A percentile compares a stretch with the other conserved stretches of the same genome.
Evolutionary conservation across 176 grass and related monocot species (phyloP).

Genomic region (Ensete ventricosum): DNA sequence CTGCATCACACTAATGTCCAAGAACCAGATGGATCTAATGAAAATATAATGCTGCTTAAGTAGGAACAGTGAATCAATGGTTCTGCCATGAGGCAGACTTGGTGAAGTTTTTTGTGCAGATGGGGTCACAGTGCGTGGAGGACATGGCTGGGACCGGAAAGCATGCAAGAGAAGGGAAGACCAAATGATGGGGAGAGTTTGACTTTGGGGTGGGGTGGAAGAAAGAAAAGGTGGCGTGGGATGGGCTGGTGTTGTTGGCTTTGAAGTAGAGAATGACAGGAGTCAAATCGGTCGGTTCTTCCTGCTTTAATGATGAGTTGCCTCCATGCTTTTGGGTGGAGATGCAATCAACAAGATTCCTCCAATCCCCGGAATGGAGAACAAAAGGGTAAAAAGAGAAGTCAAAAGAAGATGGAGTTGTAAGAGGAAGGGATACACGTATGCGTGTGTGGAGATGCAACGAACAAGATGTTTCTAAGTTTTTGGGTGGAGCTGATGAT

Average conservation of each 20-base stretch:
- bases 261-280: background rate
- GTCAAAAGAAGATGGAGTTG: background rate
- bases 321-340: constrained; percentile 20
- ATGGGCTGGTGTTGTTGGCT: background rate
- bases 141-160: background rate
- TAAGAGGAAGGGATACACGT: background rate
- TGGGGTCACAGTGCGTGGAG: background rate
- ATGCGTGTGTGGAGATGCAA: background rate
- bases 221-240: too few relatives aligned
- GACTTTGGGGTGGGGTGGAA: background rate
- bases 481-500: too few relatives aligned
- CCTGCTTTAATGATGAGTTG: constrained; percentile 3
- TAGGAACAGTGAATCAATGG: too few relatives aligned
- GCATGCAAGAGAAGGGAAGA: constrained; percentile 4
- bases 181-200: constrained; percentile 14
- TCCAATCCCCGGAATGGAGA: constrained; percentile 9
- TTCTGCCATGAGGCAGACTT: too few relatives aligned
- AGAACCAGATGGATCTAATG: too few relatives aligned
- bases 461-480: too few relatives aligned
- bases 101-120: too few relatives aligned
- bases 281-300: constrained; percentile 7
- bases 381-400: background rate
- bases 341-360: constrained; percentile 20
- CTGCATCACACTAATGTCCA: too few relatives aligned
- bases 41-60: too few relatives aligned